These are phyloP conservation scores for Candida xiaguanensis DNA, from an alignment of 805 yeast species.

Conservation along the genomic window DNA sequence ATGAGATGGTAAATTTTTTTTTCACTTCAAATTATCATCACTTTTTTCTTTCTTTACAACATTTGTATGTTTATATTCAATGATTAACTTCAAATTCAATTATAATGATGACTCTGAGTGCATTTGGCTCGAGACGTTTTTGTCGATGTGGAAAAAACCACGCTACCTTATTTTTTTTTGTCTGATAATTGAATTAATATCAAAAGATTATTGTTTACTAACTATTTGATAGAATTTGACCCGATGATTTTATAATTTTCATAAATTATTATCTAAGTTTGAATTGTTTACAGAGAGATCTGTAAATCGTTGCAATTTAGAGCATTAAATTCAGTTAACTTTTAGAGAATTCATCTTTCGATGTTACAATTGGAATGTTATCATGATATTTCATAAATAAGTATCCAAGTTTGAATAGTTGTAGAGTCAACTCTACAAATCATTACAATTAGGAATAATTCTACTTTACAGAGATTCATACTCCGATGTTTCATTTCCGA, in stretches of 20 bases:
- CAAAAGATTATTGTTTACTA: conserved; percentile 1
- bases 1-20: neutral
- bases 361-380: no score
- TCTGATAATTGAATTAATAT: conserved; percentile 44
- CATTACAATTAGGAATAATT: neutral
- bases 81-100: no score
- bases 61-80: neutral
- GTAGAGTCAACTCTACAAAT: neutral
- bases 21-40: neutral
- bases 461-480: no score
- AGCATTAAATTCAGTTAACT: neutral
- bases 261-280: neutral
- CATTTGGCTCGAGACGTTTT: conserved; percentile 98
- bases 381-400: neutral
- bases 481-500: no score
- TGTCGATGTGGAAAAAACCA: conserved; percentile 98
- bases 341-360: no score
- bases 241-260: no score
- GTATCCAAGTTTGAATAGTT: neutral
- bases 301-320: neutral
- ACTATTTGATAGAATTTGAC: no score
- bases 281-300: neutral
- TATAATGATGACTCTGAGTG: conserved; percentile 87
- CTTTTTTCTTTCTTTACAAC: neutral
- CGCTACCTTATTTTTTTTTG: conserved; percentile 84